These are phyloP conservation scores for Gaultheria prostrata DNA, from an alignment of 148 eudicot species.

Conservation along the genomic window DNA sequence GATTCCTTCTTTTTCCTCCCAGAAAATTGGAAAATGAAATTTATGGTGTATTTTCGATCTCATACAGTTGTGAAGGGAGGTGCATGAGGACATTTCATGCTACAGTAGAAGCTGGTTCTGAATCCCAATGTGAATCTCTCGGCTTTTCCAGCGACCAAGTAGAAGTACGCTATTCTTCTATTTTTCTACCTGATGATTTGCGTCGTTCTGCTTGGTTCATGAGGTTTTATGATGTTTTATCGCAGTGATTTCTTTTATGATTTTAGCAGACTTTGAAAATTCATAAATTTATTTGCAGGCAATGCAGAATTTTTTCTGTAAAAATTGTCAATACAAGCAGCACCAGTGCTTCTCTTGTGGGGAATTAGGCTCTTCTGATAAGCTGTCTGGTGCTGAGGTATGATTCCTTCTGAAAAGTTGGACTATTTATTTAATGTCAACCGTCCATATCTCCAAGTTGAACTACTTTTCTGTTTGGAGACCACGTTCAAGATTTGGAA, in stretches of 20 bases:
- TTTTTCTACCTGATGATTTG: background rate
- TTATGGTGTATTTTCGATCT: slow-evolving; percentile 5
- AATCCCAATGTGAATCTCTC: slow-evolving; percentile 63
- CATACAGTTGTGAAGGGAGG: slow-evolving; percentile 79
- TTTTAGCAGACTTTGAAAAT: background rate
- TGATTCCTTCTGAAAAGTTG: slow-evolving; percentile 7
- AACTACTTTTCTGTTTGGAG: background rate
- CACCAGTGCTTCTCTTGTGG: slow-evolving; percentile 94
- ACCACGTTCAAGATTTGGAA: background rate
- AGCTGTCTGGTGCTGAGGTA: slow-evolving; percentile 73
- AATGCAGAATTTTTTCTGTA: slow-evolving; percentile 49
- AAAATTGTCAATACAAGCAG: slow-evolving; percentile 62
- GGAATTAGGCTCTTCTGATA: slow-evolving; percentile 84
- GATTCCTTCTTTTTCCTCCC: background rate
- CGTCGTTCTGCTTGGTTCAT: background rate
- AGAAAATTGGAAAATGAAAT: background rate
- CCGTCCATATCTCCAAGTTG: background rate
- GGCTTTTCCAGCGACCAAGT: slow-evolving; percentile 56
- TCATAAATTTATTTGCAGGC: slow-evolving; percentile 42
- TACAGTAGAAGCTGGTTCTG: slow-evolving; percentile 51
- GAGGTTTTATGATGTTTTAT: background rate
- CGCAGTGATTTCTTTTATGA: background rate
- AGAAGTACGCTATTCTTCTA: slow-evolving; percentile 39
- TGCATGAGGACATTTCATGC: slow-evolving; percentile 97
- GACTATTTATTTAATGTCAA: background rate